Evolutionary conservation across 192 early-diverging fungal genomes (phyloP).

Genomic region (Podila minutissima): DNA sequence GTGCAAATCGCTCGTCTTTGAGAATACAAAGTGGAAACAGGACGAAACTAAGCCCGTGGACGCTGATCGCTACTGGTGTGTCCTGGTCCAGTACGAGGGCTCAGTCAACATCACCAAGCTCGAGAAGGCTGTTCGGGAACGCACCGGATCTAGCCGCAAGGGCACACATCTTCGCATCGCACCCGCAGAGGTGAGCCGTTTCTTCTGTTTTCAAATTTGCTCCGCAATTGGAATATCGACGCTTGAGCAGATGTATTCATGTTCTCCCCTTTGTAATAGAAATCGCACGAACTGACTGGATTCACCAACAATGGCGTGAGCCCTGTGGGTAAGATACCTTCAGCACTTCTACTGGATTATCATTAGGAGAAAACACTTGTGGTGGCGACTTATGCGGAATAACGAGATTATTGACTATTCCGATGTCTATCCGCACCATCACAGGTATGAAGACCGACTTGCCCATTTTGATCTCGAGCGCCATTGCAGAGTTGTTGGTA

Average conservation of each 20-base stretch:
- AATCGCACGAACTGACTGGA: constrained; percentile 77
- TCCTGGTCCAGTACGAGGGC: constrained; percentile 51
- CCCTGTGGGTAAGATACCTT: constrained; percentile 67
- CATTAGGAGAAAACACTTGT: neutral
- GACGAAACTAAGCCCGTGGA: constrained; percentile 51
- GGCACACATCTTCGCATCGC: constrained; percentile 85
- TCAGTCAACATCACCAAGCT: constrained; percentile 44
- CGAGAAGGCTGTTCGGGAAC: constrained; percentile 46
- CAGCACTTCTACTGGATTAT: neutral
- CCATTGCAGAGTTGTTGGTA: constrained; percentile 33
- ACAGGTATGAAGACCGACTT: constrained; percentile 37
- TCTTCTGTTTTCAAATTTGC: neutral
- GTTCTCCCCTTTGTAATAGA: constrained; percentile 21
- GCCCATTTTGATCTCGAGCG: constrained; percentile 31
- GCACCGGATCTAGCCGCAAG: constrained; percentile 66
- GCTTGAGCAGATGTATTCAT: neutral
- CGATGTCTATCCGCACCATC: neutral
- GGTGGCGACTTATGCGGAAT: no score
- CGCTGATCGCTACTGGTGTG: constrained; percentile 50
- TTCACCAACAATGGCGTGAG: constrained; percentile 75
- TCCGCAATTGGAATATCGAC: no score
- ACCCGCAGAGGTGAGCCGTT: constrained; percentile 55
- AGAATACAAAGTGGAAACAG: constrained; percentile 84
- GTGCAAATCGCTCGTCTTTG: constrained; percentile 90
- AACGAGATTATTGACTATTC: neutral